phyloP scores from a whole-genome alignment of 2,329 filamentous ascomycete species.

The Plenodomus lindquistii region DNA sequence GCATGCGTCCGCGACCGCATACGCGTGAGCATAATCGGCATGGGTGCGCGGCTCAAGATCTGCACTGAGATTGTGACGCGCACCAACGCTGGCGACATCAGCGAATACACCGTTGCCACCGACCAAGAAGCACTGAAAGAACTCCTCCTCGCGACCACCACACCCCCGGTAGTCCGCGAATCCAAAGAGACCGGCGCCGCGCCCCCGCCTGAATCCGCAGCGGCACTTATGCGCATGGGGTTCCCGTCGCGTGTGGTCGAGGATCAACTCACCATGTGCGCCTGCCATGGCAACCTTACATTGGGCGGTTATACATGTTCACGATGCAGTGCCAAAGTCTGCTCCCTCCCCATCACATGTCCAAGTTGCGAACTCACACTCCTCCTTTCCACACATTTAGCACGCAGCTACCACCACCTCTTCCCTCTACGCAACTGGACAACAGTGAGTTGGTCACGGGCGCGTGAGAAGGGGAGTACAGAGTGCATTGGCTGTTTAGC shows the following conservation, averaged over 20 bases:
- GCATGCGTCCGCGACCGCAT: slow-evolving; percentile 81
- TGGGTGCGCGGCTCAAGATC: slow-evolving; percentile 89
- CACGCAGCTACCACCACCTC: slow-evolving; percentile 46
- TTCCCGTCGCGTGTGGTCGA: slow-evolving; percentile 88
- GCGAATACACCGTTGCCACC: slow-evolving; percentile 79
- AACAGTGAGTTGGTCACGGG: slow-evolving; percentile 82
- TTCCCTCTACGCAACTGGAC: slow-evolving; percentile 76
- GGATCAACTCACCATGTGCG: slow-evolving; percentile 74
- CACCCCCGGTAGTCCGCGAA: slow-evolving; percentile 78
- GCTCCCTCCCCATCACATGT: slow-evolving; percentile 85
- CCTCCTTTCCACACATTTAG: slow-evolving; percentile 75
- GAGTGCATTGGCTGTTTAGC: slow-evolving; percentile 80
- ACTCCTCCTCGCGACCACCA: slow-evolving; percentile 85
- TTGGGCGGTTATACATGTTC: slow-evolving; percentile 90
- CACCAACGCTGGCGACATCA: slow-evolving; percentile 80
- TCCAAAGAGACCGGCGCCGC: slow-evolving; percentile 40
- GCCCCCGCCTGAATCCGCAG: slow-evolving; percentile 47
- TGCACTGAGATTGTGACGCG: slow-evolving; percentile 85
- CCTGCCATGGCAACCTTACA: slow-evolving; percentile 82
- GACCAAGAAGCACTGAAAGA: slow-evolving; percentile 88
- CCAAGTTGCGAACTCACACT: slow-evolving; percentile 89
- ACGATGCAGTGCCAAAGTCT: slow-evolving; percentile 85
- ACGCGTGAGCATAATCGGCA: slow-evolving; percentile 83
- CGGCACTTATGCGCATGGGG: slow-evolving; percentile 88
- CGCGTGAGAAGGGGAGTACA: slow-evolving; percentile 49